Base-by-base conservation (phyloP, 371 early-diverging fungal species). In the Rhizopus microsporus region DNA sequence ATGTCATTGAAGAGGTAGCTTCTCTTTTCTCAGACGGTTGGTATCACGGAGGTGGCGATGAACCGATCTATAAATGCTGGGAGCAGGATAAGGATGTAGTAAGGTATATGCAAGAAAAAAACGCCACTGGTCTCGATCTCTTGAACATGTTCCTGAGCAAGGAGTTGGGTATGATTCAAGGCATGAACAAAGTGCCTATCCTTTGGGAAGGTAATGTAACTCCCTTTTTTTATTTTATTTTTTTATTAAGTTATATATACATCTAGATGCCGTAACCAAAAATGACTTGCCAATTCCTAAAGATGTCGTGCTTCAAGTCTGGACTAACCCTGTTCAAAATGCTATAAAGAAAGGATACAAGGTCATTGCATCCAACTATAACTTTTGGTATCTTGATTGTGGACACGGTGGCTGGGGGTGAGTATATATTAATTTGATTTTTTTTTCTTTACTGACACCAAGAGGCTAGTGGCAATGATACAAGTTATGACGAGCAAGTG, bases 31-130 rank as follows among this genome's bases (percentile, higher is more conserved):
- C 77, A 1, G 91, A 90, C 67, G 56, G 67, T 5, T 81, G 71
- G 62, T 79, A 78, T 56, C 90, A 91, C 58, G 74, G 83, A 7
- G 89, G 89, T 23, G 84, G 84, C 34, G 92, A 90, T 69, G 90
- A 90, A 54, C 87, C 89, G 50, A 80, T 88, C 51, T 73, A 77
- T 60, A 80, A 86, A 17, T 90, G 90, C 68, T 91, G 86, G 78
- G 67, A 73, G 6, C 60, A 78, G 44, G 70, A 82, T 32, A 42
- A 54, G 9, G 51, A 54, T 15, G 75, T 81, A 48, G 59, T 59
- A 40, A 57, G 71, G 5, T 80, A 75, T 37, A 72, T 75, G 75
- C 45, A 66, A 38, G 39, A 62, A 23, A 38, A 77, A 38, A 76
- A 76, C 56, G 72, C 54, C 1, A 75, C 74, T 1, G 70, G 71